phyloP scores from a whole-genome alignment of 2,329 filamentous ascomycete species.

The Septoria linicola region DNA sequence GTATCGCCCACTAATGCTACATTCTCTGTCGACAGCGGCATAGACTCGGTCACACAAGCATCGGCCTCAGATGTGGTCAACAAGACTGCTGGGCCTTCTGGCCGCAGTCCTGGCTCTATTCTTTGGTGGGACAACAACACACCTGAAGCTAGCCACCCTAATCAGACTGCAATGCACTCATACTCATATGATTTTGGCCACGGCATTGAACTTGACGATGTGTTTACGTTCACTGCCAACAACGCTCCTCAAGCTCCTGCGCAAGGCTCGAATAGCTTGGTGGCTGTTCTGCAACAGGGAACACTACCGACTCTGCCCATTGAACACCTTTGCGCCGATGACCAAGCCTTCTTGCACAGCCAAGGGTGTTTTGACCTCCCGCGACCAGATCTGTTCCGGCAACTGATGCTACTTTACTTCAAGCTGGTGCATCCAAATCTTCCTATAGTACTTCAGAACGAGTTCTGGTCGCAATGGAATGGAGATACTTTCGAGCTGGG shows the following conservation, averaged over 20 bases:
- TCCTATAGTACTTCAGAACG: slow-evolving; percentile 18
- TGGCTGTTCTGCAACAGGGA: slow-evolving; percentile 5
- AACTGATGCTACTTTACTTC: slow-evolving; percentile 21
- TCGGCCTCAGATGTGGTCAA: slow-evolving; percentile 12
- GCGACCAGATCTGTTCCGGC: slow-evolving; percentile 8
- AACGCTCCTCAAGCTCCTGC: neutral
- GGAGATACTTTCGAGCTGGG: slow-evolving; percentile 14
- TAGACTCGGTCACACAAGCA: slow-evolving; percentile 7
- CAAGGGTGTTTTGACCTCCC: slow-evolving; percentile 24
- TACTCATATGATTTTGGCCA: slow-evolving; percentile 24
- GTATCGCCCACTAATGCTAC: slow-evolving; percentile 15
- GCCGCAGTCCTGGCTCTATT: too few species aligned
- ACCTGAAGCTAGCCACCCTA: too few species aligned
- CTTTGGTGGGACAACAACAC: too few species aligned
- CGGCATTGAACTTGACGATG: slow-evolving; percentile 24
- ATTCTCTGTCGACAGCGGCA: slow-evolving; percentile 12
- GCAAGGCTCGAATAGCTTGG: neutral
- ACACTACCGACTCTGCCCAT: slow-evolving; percentile 1
- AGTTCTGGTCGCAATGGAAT: slow-evolving; percentile 19
- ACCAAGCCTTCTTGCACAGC: slow-evolving; percentile 16
- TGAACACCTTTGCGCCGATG: slow-evolving; percentile 6
- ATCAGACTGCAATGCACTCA: slow-evolving; percentile 9
- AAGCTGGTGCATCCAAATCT: slow-evolving; percentile 21
- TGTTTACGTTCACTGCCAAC: slow-evolving; percentile 27
- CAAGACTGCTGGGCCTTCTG: neutral